These are phyloP conservation scores for Lachancea nothofagi DNA, from an alignment of 805 yeast species.

Conservation along the genomic window DNA sequence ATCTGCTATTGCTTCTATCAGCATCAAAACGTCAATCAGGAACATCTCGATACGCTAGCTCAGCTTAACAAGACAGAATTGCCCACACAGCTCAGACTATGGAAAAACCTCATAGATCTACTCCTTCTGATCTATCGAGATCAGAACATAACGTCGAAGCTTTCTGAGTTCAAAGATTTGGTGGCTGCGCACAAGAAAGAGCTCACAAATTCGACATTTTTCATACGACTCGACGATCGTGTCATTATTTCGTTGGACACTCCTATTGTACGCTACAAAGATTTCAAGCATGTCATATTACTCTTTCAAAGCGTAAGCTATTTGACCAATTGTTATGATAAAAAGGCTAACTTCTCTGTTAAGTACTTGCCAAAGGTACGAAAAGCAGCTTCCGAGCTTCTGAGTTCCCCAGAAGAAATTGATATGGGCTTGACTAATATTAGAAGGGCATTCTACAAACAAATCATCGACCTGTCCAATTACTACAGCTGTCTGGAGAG, in stretches of 20 bases:
- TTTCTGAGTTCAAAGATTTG: conserved; percentile 25
- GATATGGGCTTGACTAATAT: not conserved
- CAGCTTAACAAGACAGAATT: conserved; percentile 3
- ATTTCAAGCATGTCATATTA: conserved; percentile 25
- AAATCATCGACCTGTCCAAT: conserved; percentile 15
- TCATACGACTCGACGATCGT: conserved; percentile 13
- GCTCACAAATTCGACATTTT: conserved; percentile 6
- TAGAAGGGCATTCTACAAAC: conserved; percentile 16
- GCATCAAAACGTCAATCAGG: conserved; percentile 13
- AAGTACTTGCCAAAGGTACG: conserved; percentile 29
- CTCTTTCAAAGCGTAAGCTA: conserved; percentile 32
- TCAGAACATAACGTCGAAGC: conserved; percentile 23
- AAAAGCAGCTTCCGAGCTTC: conserved; percentile 17
- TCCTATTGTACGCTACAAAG: conserved; percentile 23
- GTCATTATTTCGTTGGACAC: conserved; percentile 15
- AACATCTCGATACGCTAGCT: conserved; percentile 7
- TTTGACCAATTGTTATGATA: conserved; percentile 30
- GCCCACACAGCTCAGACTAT: conserved; percentile 18
- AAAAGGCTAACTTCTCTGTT: conserved; percentile 26
- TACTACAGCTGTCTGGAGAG: conserved; percentile 19
- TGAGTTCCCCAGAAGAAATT: conserved; percentile 10
- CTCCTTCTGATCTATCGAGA: conserved; percentile 22
- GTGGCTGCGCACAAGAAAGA: conserved; percentile 18
- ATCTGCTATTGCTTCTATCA: conserved; percentile 19
- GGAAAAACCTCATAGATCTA: conserved; percentile 26